Base-by-base conservation (phyloP, 2,329 filamentous ascomycete genomes). In the Aureobasidium mangrovei region DNA sequence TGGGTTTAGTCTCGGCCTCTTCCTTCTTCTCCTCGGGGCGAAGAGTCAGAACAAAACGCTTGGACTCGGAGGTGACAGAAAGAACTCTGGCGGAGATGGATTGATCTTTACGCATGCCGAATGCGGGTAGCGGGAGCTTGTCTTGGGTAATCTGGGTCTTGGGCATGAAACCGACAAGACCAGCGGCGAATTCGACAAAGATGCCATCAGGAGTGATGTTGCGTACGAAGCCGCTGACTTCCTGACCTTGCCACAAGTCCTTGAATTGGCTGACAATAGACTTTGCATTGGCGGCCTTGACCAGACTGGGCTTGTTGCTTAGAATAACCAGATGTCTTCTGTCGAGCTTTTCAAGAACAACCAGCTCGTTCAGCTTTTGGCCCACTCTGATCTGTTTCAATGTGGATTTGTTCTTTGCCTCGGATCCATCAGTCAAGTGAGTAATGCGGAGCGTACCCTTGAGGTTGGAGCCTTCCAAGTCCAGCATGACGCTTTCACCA, bases 111-210 rank as follows among this genome's bases (percentile, higher is more conserved):
- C 82, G 78, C 68, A 95, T 73, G 12, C 90, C 91, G 69, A 95
- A 97, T 55, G 87, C 81, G 3, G 84, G 78, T 60, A 85, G 76
- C 9, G 76, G 73, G 44, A 83, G 77, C 59, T 81, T 80, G 36
- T 89, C 86, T n/a, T 82, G 76, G 2, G 85, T 77, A 45, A 98
- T 75, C 63, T 90, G 83, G 24, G 81, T 82, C 70, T 88, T 91
- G 36, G 90, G 88, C 31, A 96, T 74, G 40, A 96, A 73, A 10
- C 88, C 91, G 43, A 83, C 86, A 18, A 95, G 71, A 33, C 81
- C 82, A 61, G 84, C 86, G 39, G 84, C 82, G 67, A 96, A 96
- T 64, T 94, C 85, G n/a, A 96, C 80, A 63, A 95, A 97, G 8
- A 91, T 77, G 41, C 87, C 89, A 7, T 85, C 87, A 2, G 81